Base-by-base conservation (phyloP, 2,329 filamentous ascomycete species). In the Cytospora schulzeri region DNA sequence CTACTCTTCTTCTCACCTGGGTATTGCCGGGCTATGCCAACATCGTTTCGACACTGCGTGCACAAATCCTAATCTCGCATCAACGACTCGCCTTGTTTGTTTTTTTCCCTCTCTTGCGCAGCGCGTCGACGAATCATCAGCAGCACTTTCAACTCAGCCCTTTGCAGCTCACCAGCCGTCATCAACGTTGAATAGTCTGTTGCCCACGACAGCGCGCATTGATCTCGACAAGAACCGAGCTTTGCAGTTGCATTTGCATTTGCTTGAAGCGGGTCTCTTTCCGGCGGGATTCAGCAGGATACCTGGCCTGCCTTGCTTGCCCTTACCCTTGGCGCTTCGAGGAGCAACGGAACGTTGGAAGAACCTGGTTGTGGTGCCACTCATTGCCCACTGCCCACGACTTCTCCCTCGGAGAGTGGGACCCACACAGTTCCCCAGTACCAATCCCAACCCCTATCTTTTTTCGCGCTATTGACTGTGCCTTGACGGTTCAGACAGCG, bases 31-130 rank as follows among this genome's bases (percentile, higher is more conserved):
- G 59, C 57, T 64, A 66, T 67, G 63, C 55, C 57, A 63, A 64
- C 71, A 71, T 77, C 74, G 77, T 80, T 80, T 77, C 75, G 70
- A 75, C 75, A 62, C 45, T 48, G n/a, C n/a, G 45, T 48, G n/a
- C 45, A 48, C n/a, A 72, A 74, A 70, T 76, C 76, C 58, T 78
- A 77, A 78, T 80, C 69, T 71, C 66, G 62, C 65, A 56, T 61
- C 65, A 66, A 58, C 66, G 51, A 60, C 60, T 22, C 59, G 41
- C 45, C 45, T 48, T 33, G 12, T 33, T 33, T 33, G 4, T 35
- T 35, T 4, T 15, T 35, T 48, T 24, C n/a, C n/a, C n/a, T 48
- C 45, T 24, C 45, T 48, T n/a, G 19, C 45, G 45, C 45, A 48
- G 45, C n/a, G 45, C 64, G 17, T 57, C 19, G 24, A 58, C 67